Conservation (phyloP, 495 filamentous ascomycete species). For the Penicillium parvum region DNA sequence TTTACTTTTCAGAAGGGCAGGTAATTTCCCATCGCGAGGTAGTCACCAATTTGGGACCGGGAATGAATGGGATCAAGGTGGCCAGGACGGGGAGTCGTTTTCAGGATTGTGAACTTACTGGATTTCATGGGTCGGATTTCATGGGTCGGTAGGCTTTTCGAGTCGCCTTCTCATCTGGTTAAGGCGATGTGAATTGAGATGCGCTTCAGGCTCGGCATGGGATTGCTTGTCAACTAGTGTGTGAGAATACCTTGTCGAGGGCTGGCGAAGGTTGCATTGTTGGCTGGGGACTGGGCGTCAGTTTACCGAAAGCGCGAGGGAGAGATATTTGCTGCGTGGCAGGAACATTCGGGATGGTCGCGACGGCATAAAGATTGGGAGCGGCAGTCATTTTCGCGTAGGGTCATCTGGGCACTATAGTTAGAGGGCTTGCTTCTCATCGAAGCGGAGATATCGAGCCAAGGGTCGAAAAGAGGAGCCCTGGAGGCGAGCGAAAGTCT, state of each 20-base stretch:
- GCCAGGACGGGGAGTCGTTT: conserved; percentile 55
- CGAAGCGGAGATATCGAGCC: neutral
- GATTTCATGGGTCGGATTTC: conserved; percentile 68
- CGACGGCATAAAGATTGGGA: conserved; percentile 7
- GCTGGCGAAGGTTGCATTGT: conserved; percentile 58
- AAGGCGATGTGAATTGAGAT: conserved; percentile 51
- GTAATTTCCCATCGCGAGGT: conserved; percentile 64
- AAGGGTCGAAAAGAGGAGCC: neutral
- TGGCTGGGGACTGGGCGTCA: conserved; percentile 53
- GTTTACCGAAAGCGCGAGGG: conserved; percentile 55
- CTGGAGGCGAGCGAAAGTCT: neutral
- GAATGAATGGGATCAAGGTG: conserved; percentile 59
- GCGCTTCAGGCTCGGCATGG: conserved; percentile 57
- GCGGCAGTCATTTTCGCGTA: conserved; percentile 6
- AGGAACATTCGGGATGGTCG: conserved; percentile 30
- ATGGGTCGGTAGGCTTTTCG: conserved; percentile 68
- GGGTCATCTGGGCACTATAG: conserved; percentile 13
- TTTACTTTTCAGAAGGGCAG: conserved; percentile 62
- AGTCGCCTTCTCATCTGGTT: conserved; percentile 60
- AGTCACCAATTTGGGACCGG: conserved; percentile 55
- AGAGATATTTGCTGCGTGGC: conserved; percentile 50
- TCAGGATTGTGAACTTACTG: conserved; percentile 65
- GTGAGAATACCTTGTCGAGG: conserved; percentile 54
- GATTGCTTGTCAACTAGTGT: conserved; percentile 64
- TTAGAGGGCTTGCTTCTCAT: conserved; percentile 1